A percentile compares a stretch with the other conserved stretches of the same genome.
Evolutionary conservation across 2,329 filamentous ascomycete genomes (phyloP).

Genomic region (Thelonectria rubi): DNA sequence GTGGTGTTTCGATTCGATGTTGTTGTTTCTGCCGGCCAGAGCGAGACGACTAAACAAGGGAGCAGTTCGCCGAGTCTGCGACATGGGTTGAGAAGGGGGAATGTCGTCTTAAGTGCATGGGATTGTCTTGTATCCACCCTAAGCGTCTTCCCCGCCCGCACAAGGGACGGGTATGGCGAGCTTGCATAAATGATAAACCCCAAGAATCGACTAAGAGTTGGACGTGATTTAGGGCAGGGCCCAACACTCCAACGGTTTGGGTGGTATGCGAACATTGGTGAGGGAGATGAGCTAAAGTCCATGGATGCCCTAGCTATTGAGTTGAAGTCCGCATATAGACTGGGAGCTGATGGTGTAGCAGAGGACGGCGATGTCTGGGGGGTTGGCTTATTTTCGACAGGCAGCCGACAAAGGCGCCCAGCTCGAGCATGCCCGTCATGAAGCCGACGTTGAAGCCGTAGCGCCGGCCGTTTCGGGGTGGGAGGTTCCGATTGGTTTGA

Average conservation of each 20-base stretch:
- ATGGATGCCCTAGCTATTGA: too few relatives aligned
- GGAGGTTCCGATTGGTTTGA: conserved; percentile 37
- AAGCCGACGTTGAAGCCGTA: conserved; percentile 43
- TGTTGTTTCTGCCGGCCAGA: not conserved
- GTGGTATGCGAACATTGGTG: too few relatives aligned
- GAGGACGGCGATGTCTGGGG: conserved; percentile 36
- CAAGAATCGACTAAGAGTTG: conserved; percentile 2
- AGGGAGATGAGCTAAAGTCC: too few relatives aligned
- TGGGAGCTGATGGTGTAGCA: conserved; percentile 42
- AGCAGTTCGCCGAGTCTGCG: conserved; percentile 24
- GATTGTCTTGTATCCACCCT: not conserved
- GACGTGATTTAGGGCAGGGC: not conserved
- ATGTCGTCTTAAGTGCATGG: conserved; percentile 9
- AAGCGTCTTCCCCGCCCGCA: conserved; percentile 16
- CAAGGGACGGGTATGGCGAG: not conserved
- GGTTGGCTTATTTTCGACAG: conserved; percentile 18
- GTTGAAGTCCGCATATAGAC: too few relatives aligned
- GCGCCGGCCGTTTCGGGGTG: too few relatives aligned
- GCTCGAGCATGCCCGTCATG: conserved; percentile 54
- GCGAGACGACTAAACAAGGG: conserved; percentile 12
- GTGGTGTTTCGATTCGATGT: not conserved
- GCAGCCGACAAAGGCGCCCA: conserved; percentile 51
- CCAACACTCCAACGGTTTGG: not conserved
- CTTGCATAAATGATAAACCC: not conserved
- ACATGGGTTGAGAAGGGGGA: conserved; percentile 3